Evolutionary conservation across 805 yeast species (phyloP), one percentile per base, ranked within the genome.

Genomic region (Metschnikowia koreensis): DNA sequence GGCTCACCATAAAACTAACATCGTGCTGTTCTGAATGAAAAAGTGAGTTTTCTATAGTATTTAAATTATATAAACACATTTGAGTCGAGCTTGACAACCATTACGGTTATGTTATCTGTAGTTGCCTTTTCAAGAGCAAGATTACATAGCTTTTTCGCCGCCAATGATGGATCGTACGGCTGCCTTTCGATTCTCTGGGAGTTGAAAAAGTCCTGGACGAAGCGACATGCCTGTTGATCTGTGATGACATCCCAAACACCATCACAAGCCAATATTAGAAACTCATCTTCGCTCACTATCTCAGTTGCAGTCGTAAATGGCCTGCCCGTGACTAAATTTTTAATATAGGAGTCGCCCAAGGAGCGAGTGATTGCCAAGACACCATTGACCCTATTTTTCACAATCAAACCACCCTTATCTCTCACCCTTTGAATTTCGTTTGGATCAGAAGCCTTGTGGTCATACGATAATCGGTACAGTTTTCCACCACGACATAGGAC

Each of bases 201-300:
- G 17, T 57, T 60, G 50, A 74, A 70, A 11, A 81, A 71, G 39
- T 77, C 76, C 44, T 76, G 73, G 5, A 89, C 85, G 58, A 86
- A 67, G 50, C 85, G 85, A 51, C 94, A 88, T 0, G 98, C 98
- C 50, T 81, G 81, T 57, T 82, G 87, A 65, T 94, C 99, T 8
- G 84, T 77, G 47, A 92, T 79, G 5, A 93, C 97, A 67, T 93
- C 99, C 98, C 98, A 93, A 10, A 93, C 72, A 0, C 99, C 99
- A 68, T 93, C 99, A 67, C 98, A 94, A 0, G 97, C 98, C 53
- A 93, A 72, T 46, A 93, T 91, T 62, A 93, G 67, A 63, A 89
- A 89, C 59, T 87, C 87, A 66, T 92, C 97, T 10, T 71, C 74
- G 1, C 68, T 68, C 26, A 77, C 77, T 31, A 94, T 74, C 61